Evolutionary conservation across 352 stramenopile genomes (phyloP), one percentile per base, ranked within the genome.

Genomic region (Thalassiosira livingstoniorum): DNA sequence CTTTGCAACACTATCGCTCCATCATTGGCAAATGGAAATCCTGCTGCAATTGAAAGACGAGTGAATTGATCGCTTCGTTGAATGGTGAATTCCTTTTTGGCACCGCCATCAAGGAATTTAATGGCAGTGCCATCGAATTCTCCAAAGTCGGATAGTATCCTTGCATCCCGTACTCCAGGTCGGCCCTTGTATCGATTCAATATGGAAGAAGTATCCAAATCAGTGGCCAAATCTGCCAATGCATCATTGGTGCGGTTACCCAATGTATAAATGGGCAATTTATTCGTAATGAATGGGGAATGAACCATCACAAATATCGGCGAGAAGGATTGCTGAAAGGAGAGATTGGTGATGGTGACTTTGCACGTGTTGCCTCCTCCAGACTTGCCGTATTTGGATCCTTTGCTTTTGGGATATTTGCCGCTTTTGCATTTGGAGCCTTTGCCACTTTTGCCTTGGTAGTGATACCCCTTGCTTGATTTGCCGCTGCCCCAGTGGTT

Each of bases 1-100:
- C 23, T 54, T 47, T 83, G 60, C 13, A 83, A 54, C 15, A 75
- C 67, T 10, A 78, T 65, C 11, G 45, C 67, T 35, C 67, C 75
- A 65, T 83, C 75, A 57, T 83, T 83, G 18, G 75, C 70, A 39
- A 83, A 83, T 1, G 75, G 75, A 25, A 83, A 70, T 4, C 75
- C 75, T 37, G 73, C 68, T 29, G 76, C 76, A 39, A 84, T 31
- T 4, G 45, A 65, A 13, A 84, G 37, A 1, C 32, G 23, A 21
- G 62, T 18, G 27, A 32, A 64, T 4, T 53, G 23, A 10, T 60
- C 60, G 34, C 25, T 54, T 31, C 60, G 65, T 34, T 69, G 58
- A n/a, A 84, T 57, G 11, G 43, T 67, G 42, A 79, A 79, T 34
- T 34, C 51, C 7, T 65, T 65, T 0, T 7, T 57, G 1, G 13